Percentiles rank a stretch among this genome's conserved stretches.
phyloP scores from a whole-genome alignment of 148 eudicot species.

The Spergularia bocconei region DNA sequence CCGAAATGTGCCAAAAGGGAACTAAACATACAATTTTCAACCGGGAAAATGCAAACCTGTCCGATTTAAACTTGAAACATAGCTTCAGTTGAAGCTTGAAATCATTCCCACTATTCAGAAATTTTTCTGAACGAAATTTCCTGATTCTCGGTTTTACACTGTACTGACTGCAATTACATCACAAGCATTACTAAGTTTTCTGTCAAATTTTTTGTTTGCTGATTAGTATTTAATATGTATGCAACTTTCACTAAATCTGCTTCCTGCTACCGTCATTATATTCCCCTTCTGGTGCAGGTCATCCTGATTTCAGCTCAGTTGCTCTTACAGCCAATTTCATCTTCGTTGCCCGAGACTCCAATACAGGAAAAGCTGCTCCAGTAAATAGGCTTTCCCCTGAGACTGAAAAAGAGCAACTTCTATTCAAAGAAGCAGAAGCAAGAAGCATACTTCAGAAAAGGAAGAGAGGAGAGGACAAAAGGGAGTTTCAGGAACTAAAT shows the following conservation, averaged over 20 bases:
- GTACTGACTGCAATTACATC: too few species aligned
- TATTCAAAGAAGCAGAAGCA: conserved; percentile 80
- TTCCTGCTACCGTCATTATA: not conserved
- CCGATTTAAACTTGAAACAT: not conserved
- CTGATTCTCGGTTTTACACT: too few species aligned
- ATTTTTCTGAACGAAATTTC: not conserved
- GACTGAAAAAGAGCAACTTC: conserved; percentile 64
- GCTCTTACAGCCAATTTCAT: conserved; percentile 93
- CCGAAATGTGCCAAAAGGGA: too few species aligned
- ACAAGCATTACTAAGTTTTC: too few species aligned
- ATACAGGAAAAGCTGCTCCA: conserved; percentile 82
- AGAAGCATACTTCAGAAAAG: conserved; percentile 61
- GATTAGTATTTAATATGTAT: not conserved
- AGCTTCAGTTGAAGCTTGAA: not conserved
- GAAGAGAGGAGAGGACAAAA: conserved; percentile 43
- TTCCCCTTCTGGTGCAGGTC: conserved; percentile 30
- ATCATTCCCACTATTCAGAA: not conserved
- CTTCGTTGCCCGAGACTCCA: conserved; percentile 92
- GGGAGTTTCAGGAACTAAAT: conserved; percentile 40
- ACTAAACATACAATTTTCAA: too few species aligned
- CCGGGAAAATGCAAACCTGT: too few species aligned
- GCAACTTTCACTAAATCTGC: not conserved
- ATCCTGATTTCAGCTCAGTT: conserved; percentile 40
- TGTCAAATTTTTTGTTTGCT: too few species aligned
- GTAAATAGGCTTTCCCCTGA: conserved; percentile 81